phyloP scores from a whole-genome alignment of 164 flowering plant genomes.

The Stephania japonica region DNA sequence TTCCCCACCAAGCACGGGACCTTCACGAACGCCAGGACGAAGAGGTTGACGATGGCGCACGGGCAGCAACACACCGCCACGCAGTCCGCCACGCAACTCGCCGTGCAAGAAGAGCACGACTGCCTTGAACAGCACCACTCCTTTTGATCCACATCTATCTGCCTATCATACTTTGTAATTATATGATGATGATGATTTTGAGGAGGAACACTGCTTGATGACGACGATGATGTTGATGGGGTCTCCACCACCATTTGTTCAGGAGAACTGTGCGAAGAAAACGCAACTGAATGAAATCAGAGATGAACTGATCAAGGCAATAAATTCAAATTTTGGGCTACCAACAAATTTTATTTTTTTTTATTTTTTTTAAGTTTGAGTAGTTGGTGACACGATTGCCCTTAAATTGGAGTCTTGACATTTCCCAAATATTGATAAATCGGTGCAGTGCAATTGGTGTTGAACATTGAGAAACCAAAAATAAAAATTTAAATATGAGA shows the following conservation, averaged over 20 bases:
- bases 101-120: conserved; percentile 42
- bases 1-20: conserved; percentile 56
- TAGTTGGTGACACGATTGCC: too few relatives aligned
- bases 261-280: background rate
- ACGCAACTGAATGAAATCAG: background rate
- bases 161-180: background rate
- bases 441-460: too few relatives aligned
- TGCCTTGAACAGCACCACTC: conserved; percentile 4
- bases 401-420: too few relatives aligned
- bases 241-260: conserved; percentile 13
- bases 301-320: background rate
- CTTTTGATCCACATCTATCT: conserved; percentile 1
- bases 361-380: too few relatives aligned
- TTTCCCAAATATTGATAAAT: too few relatives aligned
- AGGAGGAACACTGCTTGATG: background rate
- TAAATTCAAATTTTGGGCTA: too few relatives aligned
- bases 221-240: conserved; percentile 1
- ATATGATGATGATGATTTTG: background rate
- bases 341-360: too few relatives aligned
- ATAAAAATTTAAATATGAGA: too few relatives aligned
- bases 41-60: conserved; percentile 47
- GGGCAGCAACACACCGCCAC: conserved; percentile 90
- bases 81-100: conserved; percentile 59
- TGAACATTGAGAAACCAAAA: too few relatives aligned
- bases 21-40: conserved; percentile 52